Base-by-base conservation (phyloP, 768 basidiomycete genomes). In the Mycena chlorophos region DNA sequence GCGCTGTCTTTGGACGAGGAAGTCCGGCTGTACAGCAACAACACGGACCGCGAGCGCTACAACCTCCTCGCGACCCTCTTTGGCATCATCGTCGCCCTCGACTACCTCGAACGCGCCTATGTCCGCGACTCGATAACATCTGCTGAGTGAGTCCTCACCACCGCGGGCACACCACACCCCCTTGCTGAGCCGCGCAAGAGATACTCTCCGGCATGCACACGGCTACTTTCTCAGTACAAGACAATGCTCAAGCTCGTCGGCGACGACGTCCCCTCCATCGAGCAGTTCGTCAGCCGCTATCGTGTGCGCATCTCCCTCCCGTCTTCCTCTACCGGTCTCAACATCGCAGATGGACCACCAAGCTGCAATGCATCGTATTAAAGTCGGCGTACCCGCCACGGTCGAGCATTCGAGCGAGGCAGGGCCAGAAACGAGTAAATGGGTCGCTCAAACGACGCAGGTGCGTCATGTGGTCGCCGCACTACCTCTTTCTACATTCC, bases 361-460 rank as follows among this genome's bases (percentile, higher is more conserved):
- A 1, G 96, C 96, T 12, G 96, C 96, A 2, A 73, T 96, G 8
- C 93, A 98, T 69, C 79, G 95, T 37, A 75, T 98, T 29, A 82
- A 87, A 66, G 90, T 98, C 1, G 95, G 95, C 10, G 94, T 98
- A 0, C 96, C 96, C 3, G 96, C 96, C 0, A 98, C 95, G 0
- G 90, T 97, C 3, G 95, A 98, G 68, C 96, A 98, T 69, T 91
- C 91, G 13, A 89, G 89, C 42, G 94, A 94, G 69, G 89, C 89
- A 6, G 93, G 91, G 1, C 89, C 89, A 12, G 95, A 98, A 71
- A 92, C 91, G 0, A 90, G 91, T 30, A 97, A 98, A 71, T 94
- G 91, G 90, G 93, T 99, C 23, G 96, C 96, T 8, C 93, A 98
- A 71, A 98, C 96, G 4, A 98, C 96, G 0, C 92, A 96, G 81